phyloP scores from a whole-genome alignment of 2,329 filamentous ascomycete genomes.

The Alternaria arborescens region DNA sequence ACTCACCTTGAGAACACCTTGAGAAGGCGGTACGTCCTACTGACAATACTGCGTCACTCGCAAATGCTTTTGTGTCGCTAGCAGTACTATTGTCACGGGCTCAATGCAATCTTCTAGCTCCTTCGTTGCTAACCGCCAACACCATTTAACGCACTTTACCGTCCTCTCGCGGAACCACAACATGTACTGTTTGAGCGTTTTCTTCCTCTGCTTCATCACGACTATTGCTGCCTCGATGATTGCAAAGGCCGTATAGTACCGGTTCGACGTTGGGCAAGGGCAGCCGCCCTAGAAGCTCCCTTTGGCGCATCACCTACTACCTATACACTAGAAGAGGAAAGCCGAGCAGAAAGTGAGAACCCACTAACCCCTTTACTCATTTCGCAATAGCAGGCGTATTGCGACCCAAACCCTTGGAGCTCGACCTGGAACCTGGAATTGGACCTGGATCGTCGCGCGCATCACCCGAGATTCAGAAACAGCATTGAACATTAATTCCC shows the following conservation, averaged over 20 bases:
- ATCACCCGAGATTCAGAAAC: conserved; percentile 15
- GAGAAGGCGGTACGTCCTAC: not conserved
- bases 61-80: not conserved
- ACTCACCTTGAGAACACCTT: too few relatives aligned
- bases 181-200: not conserved
- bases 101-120: conserved; percentile 4
- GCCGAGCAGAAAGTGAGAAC: not conserved
- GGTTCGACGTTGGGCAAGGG: not conserved
- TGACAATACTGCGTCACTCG: not conserved
- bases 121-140: not conserved
- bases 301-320: not conserved
- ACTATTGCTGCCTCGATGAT: not conserved
- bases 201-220: not conserved
- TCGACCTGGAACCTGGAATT: not conserved
- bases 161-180: not conserved
- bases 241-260: not conserved
- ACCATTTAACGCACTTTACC: not conserved
- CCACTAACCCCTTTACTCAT: not conserved
- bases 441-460: conserved; percentile 6
- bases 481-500: conserved; percentile 10
- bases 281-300: not conserved
- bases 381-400: not conserved
- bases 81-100: not conserved
- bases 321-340: not conserved
- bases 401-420: conserved; percentile 6